A percentile compares a stretch with the other conserved stretches of the same genome.
Conservation (phyloP, 1,139 yeast genomes). For the Kazachstania sp. region DNA sequence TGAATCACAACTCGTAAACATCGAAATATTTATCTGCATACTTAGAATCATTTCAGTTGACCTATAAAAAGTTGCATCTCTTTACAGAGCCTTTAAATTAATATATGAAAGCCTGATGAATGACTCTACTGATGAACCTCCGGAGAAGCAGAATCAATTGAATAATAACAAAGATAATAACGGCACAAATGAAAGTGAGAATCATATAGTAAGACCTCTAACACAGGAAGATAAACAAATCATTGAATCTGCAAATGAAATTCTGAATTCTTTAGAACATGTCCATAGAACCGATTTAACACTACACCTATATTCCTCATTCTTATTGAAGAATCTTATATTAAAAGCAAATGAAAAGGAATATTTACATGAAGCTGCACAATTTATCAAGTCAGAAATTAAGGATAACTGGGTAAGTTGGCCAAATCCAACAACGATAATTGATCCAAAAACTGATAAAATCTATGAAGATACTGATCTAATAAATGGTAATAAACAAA, state of each 20-base stretch:
- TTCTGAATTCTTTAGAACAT: slow-evolving; percentile 24
- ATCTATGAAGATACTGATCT: slow-evolving; percentile 20
- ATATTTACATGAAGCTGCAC: slow-evolving; percentile 19
- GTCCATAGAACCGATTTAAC: slow-evolving; percentile 26
- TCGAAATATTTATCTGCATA: too few relatives aligned
- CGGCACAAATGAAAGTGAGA: background rate
- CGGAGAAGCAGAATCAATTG: background rate
- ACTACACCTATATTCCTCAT: slow-evolving; percentile 27
- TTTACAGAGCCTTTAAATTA: background rate
- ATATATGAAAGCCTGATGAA: background rate
- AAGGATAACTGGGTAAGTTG: slow-evolving; percentile 29
- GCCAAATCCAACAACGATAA: slow-evolving; percentile 25
- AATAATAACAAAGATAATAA: background rate
- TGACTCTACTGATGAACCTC: background rate
- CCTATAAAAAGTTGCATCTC: background rate
- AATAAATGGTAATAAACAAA: background rate
- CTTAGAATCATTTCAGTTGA: too few relatives aligned
- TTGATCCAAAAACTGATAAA: slow-evolving; percentile 22
- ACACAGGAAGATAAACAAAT: slow-evolving; percentile 9
- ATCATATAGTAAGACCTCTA: background rate
- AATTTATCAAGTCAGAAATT: slow-evolving; percentile 21
- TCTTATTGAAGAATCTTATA: slow-evolving; percentile 22
- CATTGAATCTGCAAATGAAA: slow-evolving; percentile 20
- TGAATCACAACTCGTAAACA: too few relatives aligned
- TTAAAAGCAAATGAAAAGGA: slow-evolving; percentile 24